These are phyloP conservation scores for Emmonsiellopsis sp. DNA, from an alignment of 2,329 filamentous ascomycete genomes.

Conservation along the genomic window DNA sequence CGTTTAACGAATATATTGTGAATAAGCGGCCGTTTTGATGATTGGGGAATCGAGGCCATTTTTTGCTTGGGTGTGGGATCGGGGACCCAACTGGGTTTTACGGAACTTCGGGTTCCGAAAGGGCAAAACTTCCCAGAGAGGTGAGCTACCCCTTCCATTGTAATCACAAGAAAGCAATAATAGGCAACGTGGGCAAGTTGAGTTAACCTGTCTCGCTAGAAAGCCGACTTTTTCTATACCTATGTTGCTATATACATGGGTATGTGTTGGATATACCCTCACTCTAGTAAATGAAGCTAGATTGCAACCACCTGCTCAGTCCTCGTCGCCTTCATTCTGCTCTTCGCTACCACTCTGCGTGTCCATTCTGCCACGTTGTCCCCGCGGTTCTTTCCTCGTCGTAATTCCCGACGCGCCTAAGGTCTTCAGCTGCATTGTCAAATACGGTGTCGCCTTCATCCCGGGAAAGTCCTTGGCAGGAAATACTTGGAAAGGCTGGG, in stretches of 20 bases:
- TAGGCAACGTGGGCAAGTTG: too few relatives aligned
- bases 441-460: constrained; percentile 30
- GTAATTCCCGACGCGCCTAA: constrained; percentile 34
- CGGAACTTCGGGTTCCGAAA: too few relatives aligned
- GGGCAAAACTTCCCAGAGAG: too few relatives aligned
- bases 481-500: constrained; percentile 32
- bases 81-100: neutral
- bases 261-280: neutral
- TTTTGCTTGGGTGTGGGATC: neutral
- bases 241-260: neutral
- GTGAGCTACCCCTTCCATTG: too few relatives aligned
- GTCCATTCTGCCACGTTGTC: neutral
- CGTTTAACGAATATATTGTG: neutral
- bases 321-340: neutral
- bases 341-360: neutral
- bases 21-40: neutral
- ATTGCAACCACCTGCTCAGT: neutral
- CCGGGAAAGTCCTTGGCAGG: constrained; percentile 36
- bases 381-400: constrained; percentile 23
- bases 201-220: neutral
- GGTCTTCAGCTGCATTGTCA: constrained; percentile 30
- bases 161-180: too few relatives aligned
- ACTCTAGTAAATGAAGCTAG: neutral
- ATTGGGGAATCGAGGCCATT: neutral
- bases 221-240: neutral